phyloP scores from a whole-genome alignment of 352 stramenopile species.

The Globisporangium perplexum region DNA sequence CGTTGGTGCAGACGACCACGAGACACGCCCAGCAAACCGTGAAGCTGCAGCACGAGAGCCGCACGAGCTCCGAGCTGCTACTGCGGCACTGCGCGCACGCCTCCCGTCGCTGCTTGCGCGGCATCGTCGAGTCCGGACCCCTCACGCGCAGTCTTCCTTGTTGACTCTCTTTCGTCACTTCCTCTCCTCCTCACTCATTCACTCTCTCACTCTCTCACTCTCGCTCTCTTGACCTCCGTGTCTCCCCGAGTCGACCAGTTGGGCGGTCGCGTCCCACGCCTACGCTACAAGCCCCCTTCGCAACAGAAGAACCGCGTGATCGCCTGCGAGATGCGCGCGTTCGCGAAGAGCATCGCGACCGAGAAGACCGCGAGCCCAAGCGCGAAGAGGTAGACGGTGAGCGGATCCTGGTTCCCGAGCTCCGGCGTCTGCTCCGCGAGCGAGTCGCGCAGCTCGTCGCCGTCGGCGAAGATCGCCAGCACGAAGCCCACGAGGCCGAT shows the following conservation, averaged over 20 bases:
- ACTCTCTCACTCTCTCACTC: neutral
- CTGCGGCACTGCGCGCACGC: constrained; percentile 1
- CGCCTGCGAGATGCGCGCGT: constrained; percentile 32
- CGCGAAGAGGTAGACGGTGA: constrained; percentile 24
- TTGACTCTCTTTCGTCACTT: neutral
- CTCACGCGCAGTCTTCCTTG: too few species aligned
- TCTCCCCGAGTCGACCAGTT: neutral
- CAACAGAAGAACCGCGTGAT: constrained; percentile 61
- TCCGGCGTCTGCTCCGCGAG: constrained; percentile 12
- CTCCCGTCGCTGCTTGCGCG: constrained; percentile 1
- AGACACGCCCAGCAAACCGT: constrained; percentile 2
- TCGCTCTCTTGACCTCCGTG: neutral
- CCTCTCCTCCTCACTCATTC: neutral
- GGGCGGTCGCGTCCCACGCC: constrained; percentile 1
- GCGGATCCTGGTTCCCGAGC: constrained; percentile 10
- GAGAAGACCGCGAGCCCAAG: constrained; percentile 24
- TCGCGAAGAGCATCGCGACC: constrained; percentile 32
- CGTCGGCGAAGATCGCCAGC: constrained; percentile 26
- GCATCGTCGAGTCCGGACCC: constrained; percentile 3
- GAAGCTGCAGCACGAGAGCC: constrained; percentile 1
- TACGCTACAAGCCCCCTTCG: constrained; percentile 12
- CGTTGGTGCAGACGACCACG: neutral
- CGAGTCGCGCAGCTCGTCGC: constrained; percentile 18
- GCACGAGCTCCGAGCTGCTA: neutral
- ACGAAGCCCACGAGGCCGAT: constrained; percentile 23